phyloP scores from a whole-genome alignment of 495 filamentous ascomycete genomes.

The Viridothelium virens region DNA sequence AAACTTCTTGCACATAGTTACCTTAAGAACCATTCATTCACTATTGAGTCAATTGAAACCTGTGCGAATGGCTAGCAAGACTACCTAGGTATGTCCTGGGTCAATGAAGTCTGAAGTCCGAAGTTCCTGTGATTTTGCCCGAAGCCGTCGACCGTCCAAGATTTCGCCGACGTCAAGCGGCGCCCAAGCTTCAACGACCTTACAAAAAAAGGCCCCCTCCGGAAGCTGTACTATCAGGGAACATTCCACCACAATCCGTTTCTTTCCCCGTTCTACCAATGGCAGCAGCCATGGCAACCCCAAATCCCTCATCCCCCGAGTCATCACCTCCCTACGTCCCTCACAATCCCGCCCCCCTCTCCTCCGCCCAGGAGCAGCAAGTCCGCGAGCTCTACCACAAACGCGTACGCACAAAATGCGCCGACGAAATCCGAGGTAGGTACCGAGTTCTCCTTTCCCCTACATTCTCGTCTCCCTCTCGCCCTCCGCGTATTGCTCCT shows the following conservation, averaged over 20 bases:
- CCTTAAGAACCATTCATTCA: too few relatives aligned
- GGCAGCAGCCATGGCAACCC: neutral
- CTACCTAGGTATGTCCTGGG: neutral
- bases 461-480: neutral
- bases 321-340: neutral
- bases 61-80: neutral
- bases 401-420: slow-evolving; percentile 69
- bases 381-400: slow-evolving; percentile 86
- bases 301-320: neutral
- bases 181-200: neutral
- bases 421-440: slow-evolving; percentile 76
- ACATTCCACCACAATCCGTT: too few relatives aligned
- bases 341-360: slow-evolving; percentile 79
- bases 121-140: neutral
- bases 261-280: neutral
- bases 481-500: neutral
- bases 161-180: slow-evolving; percentile 1
- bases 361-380: slow-evolving; percentile 81
- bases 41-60: too few relatives aligned
- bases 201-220: neutral
- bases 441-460: too few relatives aligned
- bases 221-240: too few relatives aligned
- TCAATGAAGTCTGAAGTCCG: neutral
- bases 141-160: neutral
- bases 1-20: too few relatives aligned